Conservation (phyloP, 139 green algal species). For the Volvox africanus region DNA sequence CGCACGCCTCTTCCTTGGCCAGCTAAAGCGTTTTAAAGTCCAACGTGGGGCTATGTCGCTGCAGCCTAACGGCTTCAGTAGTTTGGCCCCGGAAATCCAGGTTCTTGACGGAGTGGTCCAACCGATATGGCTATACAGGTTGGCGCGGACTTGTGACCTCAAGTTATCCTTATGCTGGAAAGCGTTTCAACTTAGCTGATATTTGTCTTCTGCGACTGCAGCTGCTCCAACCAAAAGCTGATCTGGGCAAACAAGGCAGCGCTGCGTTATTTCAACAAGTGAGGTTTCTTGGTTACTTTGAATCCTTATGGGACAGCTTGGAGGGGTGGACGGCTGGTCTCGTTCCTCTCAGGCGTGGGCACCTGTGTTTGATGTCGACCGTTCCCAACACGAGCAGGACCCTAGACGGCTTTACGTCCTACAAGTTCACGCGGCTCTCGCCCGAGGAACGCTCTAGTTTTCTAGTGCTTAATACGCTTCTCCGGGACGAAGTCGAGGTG, state of each 20-base stretch:
- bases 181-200: background rate
- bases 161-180: background rate
- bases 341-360: background rate
- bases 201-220: background rate
- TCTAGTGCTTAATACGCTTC: slow-evolving; percentile 31
- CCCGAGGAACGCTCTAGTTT: slow-evolving; percentile 38
- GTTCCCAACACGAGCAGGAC: slow-evolving; percentile 17
- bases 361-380: slow-evolving; percentile 17
- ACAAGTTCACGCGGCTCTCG: slow-evolving; percentile 36
- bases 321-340: background rate
- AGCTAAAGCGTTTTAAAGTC: slow-evolving; percentile 13
- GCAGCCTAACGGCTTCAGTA: slow-evolving; percentile 30
- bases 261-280: slow-evolving; percentile 46
- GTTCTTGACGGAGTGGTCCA: slow-evolving; percentile 9
- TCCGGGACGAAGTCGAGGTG: slow-evolving; percentile 47
- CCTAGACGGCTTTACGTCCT: slow-evolving; percentile 38
- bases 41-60: slow-evolving; percentile 31
- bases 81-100: slow-evolving; percentile 25
- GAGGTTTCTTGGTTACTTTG: background rate
- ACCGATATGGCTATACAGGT: slow-evolving; percentile 52
- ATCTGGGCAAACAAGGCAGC: slow-evolving; percentile 48
- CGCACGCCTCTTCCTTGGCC: background rate
- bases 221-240: slow-evolving; percentile 21
- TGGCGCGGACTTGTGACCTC: background rate
- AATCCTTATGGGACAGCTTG: background rate